A percentile compares a stretch with the other conserved stretches of the same genome.
phyloP scores from a whole-genome alignment of 164 flowering plant genomes.

The Piper longum region DNA sequence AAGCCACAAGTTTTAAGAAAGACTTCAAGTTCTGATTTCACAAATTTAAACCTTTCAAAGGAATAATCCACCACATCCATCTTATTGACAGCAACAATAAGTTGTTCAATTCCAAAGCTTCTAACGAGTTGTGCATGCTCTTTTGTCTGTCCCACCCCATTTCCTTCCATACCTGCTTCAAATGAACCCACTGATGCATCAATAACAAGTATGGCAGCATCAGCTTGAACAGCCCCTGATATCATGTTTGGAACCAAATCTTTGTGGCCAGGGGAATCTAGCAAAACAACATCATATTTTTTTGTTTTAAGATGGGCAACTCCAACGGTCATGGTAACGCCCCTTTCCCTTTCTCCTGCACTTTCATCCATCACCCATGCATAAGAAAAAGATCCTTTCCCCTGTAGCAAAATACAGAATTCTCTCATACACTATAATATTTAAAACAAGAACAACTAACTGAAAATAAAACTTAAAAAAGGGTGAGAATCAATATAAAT shows the following conservation, averaged over 20 bases:
- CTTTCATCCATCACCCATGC: conserved; percentile 99
- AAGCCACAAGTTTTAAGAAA: conserved; percentile 81
- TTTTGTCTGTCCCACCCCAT: conserved; percentile 70
- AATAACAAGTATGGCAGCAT: conserved; percentile 88
- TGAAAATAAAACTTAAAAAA: background rate
- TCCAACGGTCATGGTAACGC: conserved; percentile 94
- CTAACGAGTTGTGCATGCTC: conserved; percentile 92
- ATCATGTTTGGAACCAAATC: conserved; percentile 99
- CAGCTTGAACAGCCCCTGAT: conserved; percentile 96
- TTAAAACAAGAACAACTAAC: background rate
- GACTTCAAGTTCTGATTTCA: conserved; percentile 49
- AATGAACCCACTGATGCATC: conserved; percentile 90
- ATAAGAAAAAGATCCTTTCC: conserved; percentile 95
- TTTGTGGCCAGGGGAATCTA: conserved; percentile 97
- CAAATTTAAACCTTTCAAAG: conserved; percentile 66
- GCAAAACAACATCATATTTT: conserved; percentile 74
- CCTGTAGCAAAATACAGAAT: conserved; percentile 28
- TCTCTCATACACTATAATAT: background rate
- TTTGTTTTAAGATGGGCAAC: conserved; percentile 82
- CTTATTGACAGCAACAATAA: conserved; percentile 86
- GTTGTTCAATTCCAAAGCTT: conserved; percentile 94
- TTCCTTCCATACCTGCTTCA: conserved; percentile 74
- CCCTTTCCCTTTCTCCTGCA: conserved; percentile 92
- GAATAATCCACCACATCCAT: conserved; percentile 84
- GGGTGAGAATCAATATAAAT: background rate